Base-by-base conservation (phyloP, 768 basidiomycete genomes). In the Russula sp. region DNA sequence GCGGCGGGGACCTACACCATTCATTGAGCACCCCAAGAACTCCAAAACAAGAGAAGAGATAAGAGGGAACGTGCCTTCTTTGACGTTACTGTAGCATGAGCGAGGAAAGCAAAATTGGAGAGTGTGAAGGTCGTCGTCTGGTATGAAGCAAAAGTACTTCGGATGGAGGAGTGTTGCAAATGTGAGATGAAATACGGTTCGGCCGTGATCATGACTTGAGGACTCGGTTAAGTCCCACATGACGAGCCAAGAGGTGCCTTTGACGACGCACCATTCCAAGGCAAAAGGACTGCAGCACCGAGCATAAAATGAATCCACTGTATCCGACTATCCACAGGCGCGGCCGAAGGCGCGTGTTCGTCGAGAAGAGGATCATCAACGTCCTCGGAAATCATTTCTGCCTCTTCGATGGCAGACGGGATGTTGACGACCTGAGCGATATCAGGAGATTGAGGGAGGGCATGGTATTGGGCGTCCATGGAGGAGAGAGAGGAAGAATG, bases 181-280 rank as follows among this genome's bases (percentile, higher is more conserved):
- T 90, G 79, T 0, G 88, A 83, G 36, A 87, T 71, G 71, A 96
- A 91, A 71, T 87, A 92, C 0, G 93, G 85, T 50, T 85, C 85
- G 0, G 88, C 91, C 36, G 90, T 96, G 29, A 97, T 93, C 69
- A 94, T 76, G 1, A 86, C 93, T 96, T 60, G 22, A 3, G 45
- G 41, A 34, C 8, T 20, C 18, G 10, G 8, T 60, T 56, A 20
- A 64, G 43, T 3, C 42, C 41, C 48, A 29, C 48, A 36, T 36
- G 50, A 20, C 39, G 11, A 18, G 60, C 36, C 16, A 52, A 7
- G 50, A 34, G 49, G 38, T 9, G 39, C 10, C 68, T 18, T 10
- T 6, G 25, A 46, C 80, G 25, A 46, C 80, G 70, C 71, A 93
- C 93, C 92, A 70, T 94, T 96, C 93, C 93, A 97, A 34, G 90